Conservation (phyloP, 2,329 filamentous ascomycete species). For the Nigrograna mackinnonii region DNA sequence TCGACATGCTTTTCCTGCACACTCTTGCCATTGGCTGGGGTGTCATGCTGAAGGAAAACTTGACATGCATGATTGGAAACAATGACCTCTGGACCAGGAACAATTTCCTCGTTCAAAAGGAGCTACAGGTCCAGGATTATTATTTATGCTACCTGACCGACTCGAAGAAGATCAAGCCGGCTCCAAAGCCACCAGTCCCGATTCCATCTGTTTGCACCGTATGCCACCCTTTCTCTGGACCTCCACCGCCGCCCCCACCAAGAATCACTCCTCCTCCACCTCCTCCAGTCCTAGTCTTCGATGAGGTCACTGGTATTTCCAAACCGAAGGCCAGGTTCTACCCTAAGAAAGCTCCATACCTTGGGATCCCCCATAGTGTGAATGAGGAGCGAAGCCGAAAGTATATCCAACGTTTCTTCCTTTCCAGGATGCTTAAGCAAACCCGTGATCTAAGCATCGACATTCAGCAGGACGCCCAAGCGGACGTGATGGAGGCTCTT, state of each 20-base stretch:
- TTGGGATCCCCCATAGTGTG: conserved; percentile 4
- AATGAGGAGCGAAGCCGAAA: conserved; percentile 13
- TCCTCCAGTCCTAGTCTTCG: neutral
- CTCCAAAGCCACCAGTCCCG: conserved; percentile 1
- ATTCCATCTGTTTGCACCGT: conserved; percentile 8
- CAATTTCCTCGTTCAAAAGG: neutral
- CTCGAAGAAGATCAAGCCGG: neutral
- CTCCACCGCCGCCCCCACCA: neutral
- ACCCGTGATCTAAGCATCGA: conserved; percentile 11
- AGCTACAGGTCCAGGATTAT: conserved; percentile 19
- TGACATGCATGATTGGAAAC: conserved; percentile 6
- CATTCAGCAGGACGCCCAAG: conserved; percentile 15
- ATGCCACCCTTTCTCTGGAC: conserved; percentile 13
- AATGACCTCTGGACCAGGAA: conserved; percentile 4
- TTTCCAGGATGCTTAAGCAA: conserved; percentile 23
- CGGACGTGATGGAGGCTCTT: conserved; percentile 26
- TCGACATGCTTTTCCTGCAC: conserved; percentile 32
- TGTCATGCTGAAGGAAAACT: conserved; percentile 17
- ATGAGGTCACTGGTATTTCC: neutral
- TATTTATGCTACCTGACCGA: conserved; percentile 19
- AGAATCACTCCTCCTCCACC: neutral
- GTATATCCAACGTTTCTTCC: conserved; percentile 26
- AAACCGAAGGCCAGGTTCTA: too few relatives aligned
- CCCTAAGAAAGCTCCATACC: neutral
- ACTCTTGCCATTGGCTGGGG: conserved; percentile 23